These are phyloP conservation scores for Aciculosporium take DNA, from an alignment of 2,329 filamentous ascomycete species.

Conservation along the genomic window DNA sequence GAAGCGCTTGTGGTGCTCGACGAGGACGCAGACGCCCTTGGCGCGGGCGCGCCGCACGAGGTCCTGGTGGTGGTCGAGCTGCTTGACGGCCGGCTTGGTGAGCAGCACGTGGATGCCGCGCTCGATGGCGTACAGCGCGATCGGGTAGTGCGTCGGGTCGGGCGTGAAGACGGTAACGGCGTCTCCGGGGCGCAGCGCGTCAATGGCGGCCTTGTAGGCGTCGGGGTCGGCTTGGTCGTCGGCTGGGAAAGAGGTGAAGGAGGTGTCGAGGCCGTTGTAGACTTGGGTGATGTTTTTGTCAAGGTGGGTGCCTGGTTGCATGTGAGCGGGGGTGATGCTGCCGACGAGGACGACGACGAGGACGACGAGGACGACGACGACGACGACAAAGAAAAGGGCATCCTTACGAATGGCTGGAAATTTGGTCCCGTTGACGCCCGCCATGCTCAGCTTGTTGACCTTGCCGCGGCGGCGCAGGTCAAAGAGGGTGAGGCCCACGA, in stretches of 20 bases:
- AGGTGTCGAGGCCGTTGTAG: constrained; percentile 80
- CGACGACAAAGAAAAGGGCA: constrained; percentile 1
- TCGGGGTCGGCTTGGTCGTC: constrained; percentile 61
- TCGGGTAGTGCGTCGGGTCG: constrained; percentile 83
- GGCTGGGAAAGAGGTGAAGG: constrained; percentile 69
- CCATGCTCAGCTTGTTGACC: constrained; percentile 76
- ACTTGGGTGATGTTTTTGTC: constrained; percentile 74
- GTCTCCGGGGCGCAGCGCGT: constrained; percentile 64
- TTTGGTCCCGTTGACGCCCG: constrained; percentile 75
- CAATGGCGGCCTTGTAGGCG: constrained; percentile 79
- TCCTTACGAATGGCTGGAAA: constrained; percentile 74
- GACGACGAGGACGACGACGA: neutral
- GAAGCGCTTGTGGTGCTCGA: constrained; percentile 95
- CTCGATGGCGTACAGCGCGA: constrained; percentile 83
- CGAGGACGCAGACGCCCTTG: constrained; percentile 73
- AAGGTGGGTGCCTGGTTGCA: constrained; percentile 56
- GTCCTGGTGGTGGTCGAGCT: constrained; percentile 62
- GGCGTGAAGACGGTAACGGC: constrained; percentile 95
- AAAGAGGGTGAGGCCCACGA: constrained; percentile 80
- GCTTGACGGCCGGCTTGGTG: constrained; percentile 87
- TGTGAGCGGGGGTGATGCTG: neutral
- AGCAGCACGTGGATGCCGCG: constrained; percentile 79
- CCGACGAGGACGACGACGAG: neutral
- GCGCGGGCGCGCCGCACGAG: constrained; percentile 59
- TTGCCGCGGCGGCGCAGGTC: constrained; percentile 80